phyloP scores from a whole-genome alignment of 257 asterid species.

The Craterostigma plantagineum region DNA sequence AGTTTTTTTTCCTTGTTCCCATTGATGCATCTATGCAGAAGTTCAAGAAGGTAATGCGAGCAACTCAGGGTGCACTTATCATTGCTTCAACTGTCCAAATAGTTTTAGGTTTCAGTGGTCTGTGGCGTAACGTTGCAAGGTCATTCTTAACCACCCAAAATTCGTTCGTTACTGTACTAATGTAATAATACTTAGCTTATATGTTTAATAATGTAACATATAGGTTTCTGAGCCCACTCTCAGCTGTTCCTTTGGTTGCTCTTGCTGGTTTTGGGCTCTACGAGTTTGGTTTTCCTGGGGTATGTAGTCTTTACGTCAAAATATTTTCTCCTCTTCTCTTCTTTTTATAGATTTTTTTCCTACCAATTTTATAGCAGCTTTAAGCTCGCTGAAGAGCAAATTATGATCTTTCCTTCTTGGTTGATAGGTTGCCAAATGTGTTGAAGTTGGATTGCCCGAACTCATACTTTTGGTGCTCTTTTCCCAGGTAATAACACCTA shows the following conservation, averaged over 20 bases:
- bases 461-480: constrained; percentile 36
- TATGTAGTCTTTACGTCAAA: constrained; percentile 9
- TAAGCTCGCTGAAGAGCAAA: not conserved
- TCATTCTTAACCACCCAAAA: constrained; percentile 1
- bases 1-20: not conserved
- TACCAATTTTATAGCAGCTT: not conserved
- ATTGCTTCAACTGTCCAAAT: constrained; percentile 84
- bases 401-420: constrained; percentile 4
- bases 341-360: not conserved
- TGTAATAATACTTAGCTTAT: not conserved
- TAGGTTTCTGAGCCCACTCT: constrained; percentile 83
- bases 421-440: constrained; percentile 57
- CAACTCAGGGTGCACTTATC: constrained; percentile 87
- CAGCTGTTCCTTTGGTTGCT: constrained; percentile 81
- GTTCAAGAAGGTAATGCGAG: constrained; percentile 83
- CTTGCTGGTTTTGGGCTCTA: constrained; percentile 86
- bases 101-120: constrained; percentile 92
- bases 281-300: constrained; percentile 91
- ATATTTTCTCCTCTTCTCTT: constrained; percentile 1
- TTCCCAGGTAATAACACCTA: constrained; percentile 30
- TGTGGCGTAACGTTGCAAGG: constrained; percentile 89
- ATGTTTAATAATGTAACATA: not conserved
- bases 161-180: not conserved
- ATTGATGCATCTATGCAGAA: constrained; percentile 17
- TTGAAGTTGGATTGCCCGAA: constrained; percentile 61